Percentiles rank a stretch among this genome's conserved stretches.
Conservation (phyloP, 208 protist genomes). For the Trypanosoma avium region DNA sequence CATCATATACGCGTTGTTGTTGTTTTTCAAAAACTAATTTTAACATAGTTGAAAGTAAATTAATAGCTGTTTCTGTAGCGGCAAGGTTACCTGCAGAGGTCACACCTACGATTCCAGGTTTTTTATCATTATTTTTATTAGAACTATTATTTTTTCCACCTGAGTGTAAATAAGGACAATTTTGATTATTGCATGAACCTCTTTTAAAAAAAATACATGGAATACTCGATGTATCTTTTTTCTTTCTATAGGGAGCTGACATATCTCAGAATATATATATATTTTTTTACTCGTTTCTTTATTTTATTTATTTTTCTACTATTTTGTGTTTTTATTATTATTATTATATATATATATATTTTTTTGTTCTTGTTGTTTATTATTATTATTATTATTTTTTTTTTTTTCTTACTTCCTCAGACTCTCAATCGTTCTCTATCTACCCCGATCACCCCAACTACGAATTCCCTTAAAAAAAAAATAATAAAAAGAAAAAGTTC, state of each 20-base stretch:
- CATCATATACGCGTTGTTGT: conserved; percentile 56
- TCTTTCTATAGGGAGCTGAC: conserved; percentile 72
- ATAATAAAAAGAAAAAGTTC: too few relatives aligned
- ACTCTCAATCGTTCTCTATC: too few relatives aligned
- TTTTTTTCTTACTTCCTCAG: background rate
- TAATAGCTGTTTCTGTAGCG: conserved; percentile 18
- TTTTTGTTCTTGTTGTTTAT: background rate
- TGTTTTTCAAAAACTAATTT: conserved; percentile 91
- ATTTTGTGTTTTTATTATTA: background rate
- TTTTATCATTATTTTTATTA: too few relatives aligned
- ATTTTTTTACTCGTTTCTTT: background rate
- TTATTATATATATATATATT: conserved; percentile 11
- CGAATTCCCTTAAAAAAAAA: too few relatives aligned
- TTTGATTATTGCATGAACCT: conserved; percentile 68
- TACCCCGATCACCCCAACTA: too few relatives aligned
- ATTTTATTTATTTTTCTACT: background rate
- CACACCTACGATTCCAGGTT: too few relatives aligned
- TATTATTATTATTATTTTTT: background rate
- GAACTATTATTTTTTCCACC: conserved; percentile 52
- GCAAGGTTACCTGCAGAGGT: too few relatives aligned
- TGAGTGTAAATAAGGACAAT: conserved; percentile 75
- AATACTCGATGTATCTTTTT: conserved; percentile 33
- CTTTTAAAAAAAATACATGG: conserved; percentile 73
- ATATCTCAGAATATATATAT: conserved; percentile 13
- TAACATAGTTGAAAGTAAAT: conserved; percentile 75